Evolutionary conservation across 106 monocot genomes (phyloP).

Genomic region (Chionographis japonica): DNA sequence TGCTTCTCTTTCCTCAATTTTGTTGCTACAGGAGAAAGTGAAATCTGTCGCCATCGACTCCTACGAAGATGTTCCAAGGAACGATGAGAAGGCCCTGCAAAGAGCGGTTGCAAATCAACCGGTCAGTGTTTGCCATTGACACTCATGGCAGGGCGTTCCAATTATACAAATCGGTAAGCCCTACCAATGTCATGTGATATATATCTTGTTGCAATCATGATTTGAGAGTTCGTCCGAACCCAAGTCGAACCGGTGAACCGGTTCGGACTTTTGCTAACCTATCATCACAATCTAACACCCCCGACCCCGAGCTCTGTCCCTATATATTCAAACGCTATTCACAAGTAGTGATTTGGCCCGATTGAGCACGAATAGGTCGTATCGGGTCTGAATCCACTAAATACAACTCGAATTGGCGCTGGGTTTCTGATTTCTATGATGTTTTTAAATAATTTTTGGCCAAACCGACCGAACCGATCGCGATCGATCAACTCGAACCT

Average conservation of each 20-base stretch:
- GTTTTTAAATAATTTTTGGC: too few relatives aligned
- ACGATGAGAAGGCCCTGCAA: conserved; percentile 14
- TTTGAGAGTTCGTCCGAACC: not conserved
- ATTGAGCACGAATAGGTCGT: too few relatives aligned
- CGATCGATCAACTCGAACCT: too few relatives aligned
- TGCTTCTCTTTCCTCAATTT: not conserved
- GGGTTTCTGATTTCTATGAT: too few relatives aligned
- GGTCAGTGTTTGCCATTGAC: conserved; percentile 15
- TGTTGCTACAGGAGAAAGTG: conserved; percentile 4
- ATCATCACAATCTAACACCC: not conserved
- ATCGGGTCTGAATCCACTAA: too few relatives aligned
- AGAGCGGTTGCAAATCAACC: conserved; percentile 15
- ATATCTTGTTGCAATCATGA: not conserved
- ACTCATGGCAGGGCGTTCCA: conserved; percentile 12
- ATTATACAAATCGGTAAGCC: conserved; percentile 9
- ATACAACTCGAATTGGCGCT: too few relatives aligned
- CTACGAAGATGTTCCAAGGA: conserved; percentile 11
- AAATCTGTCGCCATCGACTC: conserved; percentile 6
- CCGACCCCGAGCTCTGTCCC: too few relatives aligned
- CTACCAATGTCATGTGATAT: not conserved
- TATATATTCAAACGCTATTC: too few relatives aligned
- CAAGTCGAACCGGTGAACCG: not conserved
- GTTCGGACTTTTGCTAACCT: not conserved
- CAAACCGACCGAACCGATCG: too few relatives aligned
- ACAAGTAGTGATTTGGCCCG: too few relatives aligned